Percentiles rank a stretch among this genome's conserved stretches.
These are phyloP conservation scores for Fusarium succisae DNA, from an alignment of 2,329 filamentous ascomycete species.

Conservation along the genomic window DNA sequence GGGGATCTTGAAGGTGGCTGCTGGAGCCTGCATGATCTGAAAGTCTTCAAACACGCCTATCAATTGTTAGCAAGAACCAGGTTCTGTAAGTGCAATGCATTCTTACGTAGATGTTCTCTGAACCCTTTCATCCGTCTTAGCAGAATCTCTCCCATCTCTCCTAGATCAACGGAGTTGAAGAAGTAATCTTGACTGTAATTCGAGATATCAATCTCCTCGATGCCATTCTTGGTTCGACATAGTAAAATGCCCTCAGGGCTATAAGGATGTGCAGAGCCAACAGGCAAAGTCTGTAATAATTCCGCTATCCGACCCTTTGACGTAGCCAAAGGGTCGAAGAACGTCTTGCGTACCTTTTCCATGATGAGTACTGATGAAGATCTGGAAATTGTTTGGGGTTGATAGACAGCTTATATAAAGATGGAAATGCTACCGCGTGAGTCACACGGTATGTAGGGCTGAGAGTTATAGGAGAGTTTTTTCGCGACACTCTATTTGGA, in stretches of 20 bases:
- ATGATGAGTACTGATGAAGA: neutral
- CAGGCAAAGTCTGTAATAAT: neutral
- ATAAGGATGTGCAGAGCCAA: conserved; percentile 15
- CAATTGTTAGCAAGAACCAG: accelerated
- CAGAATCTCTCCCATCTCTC: neutral
- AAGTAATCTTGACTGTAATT: neutral
- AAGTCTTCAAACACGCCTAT: conserved; percentile 4
- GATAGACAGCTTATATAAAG: neutral
- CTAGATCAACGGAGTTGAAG: conserved; percentile 7
- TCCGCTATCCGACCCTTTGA: conserved; percentile 14
- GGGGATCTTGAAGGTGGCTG: conserved; percentile 1
- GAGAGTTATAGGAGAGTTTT: neutral
- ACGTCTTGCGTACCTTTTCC: conserved; percentile 21
- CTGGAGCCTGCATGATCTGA: conserved; percentile 12
- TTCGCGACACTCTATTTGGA: neutral
- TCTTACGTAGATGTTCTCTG: neutral
- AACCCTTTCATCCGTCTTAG: conserved; percentile 2
- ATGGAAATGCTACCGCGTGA: neutral
- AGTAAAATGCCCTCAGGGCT: conserved; percentile 15
- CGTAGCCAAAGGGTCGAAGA: conserved; percentile 18
- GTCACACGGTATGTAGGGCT: neutral
- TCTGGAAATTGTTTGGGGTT: neutral
- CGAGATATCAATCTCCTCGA: conserved; percentile 12
- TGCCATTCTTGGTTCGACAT: neutral
- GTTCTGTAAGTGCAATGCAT: accelerated